phyloP scores from a whole-genome alignment of 129 eudicot genomes.

The Sambucus nigra region DNA sequence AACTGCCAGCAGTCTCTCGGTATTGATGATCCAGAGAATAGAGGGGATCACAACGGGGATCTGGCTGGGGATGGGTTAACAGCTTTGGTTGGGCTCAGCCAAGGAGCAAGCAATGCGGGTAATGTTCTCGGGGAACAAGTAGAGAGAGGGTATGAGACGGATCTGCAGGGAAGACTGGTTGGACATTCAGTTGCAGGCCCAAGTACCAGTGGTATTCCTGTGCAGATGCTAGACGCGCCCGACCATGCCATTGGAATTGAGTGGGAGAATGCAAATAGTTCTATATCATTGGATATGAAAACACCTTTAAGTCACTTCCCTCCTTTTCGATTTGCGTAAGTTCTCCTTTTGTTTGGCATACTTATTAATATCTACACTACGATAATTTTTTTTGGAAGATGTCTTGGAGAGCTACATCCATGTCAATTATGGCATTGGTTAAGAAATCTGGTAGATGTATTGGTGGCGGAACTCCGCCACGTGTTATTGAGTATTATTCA shows the following conservation, averaged over 20 bases:
- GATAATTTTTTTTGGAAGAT: neutral
- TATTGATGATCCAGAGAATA: constrained; percentile 72
- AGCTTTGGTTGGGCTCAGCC: constrained; percentile 93
- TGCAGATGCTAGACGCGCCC: constrained; percentile 65
- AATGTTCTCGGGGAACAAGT: constrained; percentile 30
- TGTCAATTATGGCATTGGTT: neutral
- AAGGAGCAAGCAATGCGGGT: constrained; percentile 43
- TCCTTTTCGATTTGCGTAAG: constrained; percentile 96
- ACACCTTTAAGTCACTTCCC: constrained; percentile 96
- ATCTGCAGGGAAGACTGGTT: constrained; percentile 36
- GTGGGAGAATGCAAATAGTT: constrained; percentile 72
- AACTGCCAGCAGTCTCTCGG: constrained; percentile 75
- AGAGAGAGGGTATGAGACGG: constrained; percentile 42
- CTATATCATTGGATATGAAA: constrained; percentile 81
- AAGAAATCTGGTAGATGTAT: neutral
- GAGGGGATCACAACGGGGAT: constrained; percentile 70
- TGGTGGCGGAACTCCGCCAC: neutral
- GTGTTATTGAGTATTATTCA: too few species aligned
- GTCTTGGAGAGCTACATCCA: neutral
- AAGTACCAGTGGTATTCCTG: constrained; percentile 40
- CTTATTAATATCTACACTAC: neutral
- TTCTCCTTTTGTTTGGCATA: constrained; percentile 12
- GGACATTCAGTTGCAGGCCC: constrained; percentile 50
- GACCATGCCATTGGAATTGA: constrained; percentile 53
- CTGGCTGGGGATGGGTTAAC: constrained; percentile 87